Conservation (phyloP, 805 yeast genomes). For the Hanseniaspora hatyaiensis region DNA sequence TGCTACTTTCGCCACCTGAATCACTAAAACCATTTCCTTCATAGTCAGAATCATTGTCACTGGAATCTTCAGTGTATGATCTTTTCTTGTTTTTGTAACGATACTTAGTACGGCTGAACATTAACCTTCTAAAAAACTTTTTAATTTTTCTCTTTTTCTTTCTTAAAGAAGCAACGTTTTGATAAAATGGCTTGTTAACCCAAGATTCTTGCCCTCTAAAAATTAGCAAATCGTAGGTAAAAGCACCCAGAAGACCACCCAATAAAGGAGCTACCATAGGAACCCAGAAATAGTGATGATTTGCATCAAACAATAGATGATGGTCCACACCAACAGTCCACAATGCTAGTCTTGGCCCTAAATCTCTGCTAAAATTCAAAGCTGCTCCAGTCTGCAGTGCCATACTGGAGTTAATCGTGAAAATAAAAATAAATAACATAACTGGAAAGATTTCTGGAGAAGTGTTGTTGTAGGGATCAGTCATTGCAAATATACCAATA, state of each 20-base stretch:
- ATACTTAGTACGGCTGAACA: neutral
- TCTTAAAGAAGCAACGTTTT: slow-evolving; percentile 21
- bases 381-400: slow-evolving; percentile 48
- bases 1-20: neutral
- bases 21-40: neutral
- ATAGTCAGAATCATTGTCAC: slow-evolving; percentile 6
- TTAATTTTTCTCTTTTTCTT: slow-evolving; percentile 3
- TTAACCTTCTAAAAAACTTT: slow-evolving; percentile 2
- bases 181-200: slow-evolving; percentile 34
- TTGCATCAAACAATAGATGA: slow-evolving; percentile 31
- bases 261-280: slow-evolving; percentile 40
- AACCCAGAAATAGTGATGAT: slow-evolving; percentile 42
- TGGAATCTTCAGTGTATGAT: neutral
- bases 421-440: slow-evolving; percentile 36
- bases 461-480: slow-evolving; percentile 41
- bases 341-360: slow-evolving; percentile 43
- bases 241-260: slow-evolving; percentile 39
- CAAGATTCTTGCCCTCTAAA: slow-evolving; percentile 45
- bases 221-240: slow-evolving; percentile 40
- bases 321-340: slow-evolving; percentile 39
- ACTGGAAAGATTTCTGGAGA: slow-evolving; percentile 39
- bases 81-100: neutral
- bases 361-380: slow-evolving; percentile 43
- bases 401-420: slow-evolving; percentile 36
- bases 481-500: slow-evolving; percentile 39